Evolutionary conservation across 352 stramenopile species (phyloP), one percentile per base, ranked within the genome.

Genomic region (Phytophthora pini): DNA sequence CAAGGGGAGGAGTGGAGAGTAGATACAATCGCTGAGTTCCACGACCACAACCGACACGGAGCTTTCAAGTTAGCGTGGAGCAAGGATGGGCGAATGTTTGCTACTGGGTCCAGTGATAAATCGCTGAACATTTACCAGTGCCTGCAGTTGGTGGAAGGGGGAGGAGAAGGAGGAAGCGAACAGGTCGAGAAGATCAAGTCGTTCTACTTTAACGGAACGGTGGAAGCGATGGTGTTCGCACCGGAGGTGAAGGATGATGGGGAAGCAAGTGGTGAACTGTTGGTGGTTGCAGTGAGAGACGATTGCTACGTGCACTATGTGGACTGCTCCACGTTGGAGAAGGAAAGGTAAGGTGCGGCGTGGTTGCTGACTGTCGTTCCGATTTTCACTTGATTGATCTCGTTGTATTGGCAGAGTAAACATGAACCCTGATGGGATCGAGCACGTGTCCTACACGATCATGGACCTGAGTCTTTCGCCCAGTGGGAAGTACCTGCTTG

Each of bases 271-370:
- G 31, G 5, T 17, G 84, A 92, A 36, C 13, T 88, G 52, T 60
- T 95, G 7, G 84, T 74, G 22, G 74, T 93, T 55, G 75, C 85
- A 1, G 82, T 93, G 20, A 76, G 85, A 20, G 85, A 94, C 55
- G 87, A 95, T 65, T 94, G 86, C 64, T 95, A 95, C 56, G 54
- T 94, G 27, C 87, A 95, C 52, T 95, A 93, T 61, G 75, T 95
- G 5, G 74, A 95, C 63, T 92, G 80, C 64, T 66, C 47, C 12
- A 93, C 84, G 17, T 80, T 95, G 8, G 85, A 92, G 63, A 95
- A 94, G 56, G 80, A 92, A 32, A 73, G 87, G 87, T 95, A 54
- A 55, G 65, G 3, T 36, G 31, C 13, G 9, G 9, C 31, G 31
- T 13, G 31, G 31, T 36, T 36, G 13, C 31, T 13, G 31, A 8